A percentile compares a stretch with the other conserved stretches of the same genome.
These are phyloP conservation scores for Aspergillus terreus DNA, from an alignment of 2,329 filamentous ascomycete genomes.

Conservation along the genomic window DNA sequence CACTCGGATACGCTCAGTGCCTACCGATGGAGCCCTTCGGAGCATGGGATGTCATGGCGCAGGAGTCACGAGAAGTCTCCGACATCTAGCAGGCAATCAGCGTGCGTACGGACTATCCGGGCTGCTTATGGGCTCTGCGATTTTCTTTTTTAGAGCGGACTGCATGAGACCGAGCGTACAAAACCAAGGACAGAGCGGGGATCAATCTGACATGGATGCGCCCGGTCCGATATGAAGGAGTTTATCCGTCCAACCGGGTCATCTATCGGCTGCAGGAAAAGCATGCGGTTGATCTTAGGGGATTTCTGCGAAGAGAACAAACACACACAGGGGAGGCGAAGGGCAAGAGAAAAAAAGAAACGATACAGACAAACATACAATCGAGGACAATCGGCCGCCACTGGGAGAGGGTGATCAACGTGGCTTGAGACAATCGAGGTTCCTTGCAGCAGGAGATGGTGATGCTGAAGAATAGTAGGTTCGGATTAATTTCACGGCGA, in stretches of 20 bases:
- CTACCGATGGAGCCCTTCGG: too few species aligned
- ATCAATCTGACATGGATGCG: background rate
- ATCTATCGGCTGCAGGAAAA: too few species aligned
- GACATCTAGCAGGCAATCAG: too few species aligned
- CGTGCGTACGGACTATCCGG: too few species aligned
- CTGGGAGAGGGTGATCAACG: background rate
- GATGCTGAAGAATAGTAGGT: background rate
- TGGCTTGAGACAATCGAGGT: constrained; percentile 1
- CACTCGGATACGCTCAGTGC: too few species aligned
- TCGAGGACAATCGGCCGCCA: background rate
- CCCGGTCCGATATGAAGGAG: background rate
- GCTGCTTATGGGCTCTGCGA: too few species aligned
- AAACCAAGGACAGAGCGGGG: background rate
- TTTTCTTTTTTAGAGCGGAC: too few species aligned
- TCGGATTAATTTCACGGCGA: too few species aligned
- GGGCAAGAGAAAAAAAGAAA: background rate
- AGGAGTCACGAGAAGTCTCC: too few species aligned
- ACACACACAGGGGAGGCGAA: background rate
- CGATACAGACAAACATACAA: background rate
- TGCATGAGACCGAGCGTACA: background rate
- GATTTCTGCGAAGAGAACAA: background rate
- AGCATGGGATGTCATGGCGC: too few species aligned
- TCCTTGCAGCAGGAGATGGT: constrained; percentile 4
- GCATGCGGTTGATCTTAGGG: background rate
- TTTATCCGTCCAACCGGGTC: background rate